Evolutionary conservation across 495 filamentous ascomycete species (phyloP), one percentile per base, ranked within the genome.

Genomic region (Evernia prunastri): DNA sequence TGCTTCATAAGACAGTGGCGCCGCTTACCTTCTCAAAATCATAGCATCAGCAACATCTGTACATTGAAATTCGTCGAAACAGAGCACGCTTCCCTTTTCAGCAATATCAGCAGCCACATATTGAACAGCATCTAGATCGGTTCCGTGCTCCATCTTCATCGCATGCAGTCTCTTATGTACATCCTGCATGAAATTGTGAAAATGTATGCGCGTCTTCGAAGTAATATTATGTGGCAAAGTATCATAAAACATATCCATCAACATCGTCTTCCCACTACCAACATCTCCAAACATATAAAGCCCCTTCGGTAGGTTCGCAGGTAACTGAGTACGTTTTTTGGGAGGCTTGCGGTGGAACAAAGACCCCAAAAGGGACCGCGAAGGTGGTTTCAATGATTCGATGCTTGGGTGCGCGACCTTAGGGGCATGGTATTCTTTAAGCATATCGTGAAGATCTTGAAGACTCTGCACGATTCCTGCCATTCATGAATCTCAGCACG

Each of bases 171-270:
- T 83, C 73, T 88, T 90, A 82, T 98, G 94, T 64, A 97, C 90
- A 76, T 96, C 90, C 76, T 98, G 94, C 93, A 98, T 98, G 80
- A 97, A 98, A 74, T 95, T 96, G 78, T 97, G 91, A 77, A 98
- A 98, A 78, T 98, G 94, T 68, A 97, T 96, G 20, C 94, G 83
- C n/a, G 88, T 95, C 80, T 96, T 97, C 47, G 85, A 83, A 63
- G 77, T 82, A 66, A 98, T 91, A 69, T 89, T 86, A 18, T 78
- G 70, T 7, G 94, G 94, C 59, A 99, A 77, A 2, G 93, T 96
- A 61, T 97, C 91, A 77, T 91, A 97, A 76, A 99, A 97, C 70
- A 99, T 80, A 71, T 99, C 95, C 94, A 99, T 97, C 67, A 99
- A 79, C 95, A 99, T 99, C 1, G 95, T 97, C 81, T 99, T 99